Evolutionary conservation across 805 yeast genomes (phyloP).

Genomic region (Suhomyces kilbournensis): DNA sequence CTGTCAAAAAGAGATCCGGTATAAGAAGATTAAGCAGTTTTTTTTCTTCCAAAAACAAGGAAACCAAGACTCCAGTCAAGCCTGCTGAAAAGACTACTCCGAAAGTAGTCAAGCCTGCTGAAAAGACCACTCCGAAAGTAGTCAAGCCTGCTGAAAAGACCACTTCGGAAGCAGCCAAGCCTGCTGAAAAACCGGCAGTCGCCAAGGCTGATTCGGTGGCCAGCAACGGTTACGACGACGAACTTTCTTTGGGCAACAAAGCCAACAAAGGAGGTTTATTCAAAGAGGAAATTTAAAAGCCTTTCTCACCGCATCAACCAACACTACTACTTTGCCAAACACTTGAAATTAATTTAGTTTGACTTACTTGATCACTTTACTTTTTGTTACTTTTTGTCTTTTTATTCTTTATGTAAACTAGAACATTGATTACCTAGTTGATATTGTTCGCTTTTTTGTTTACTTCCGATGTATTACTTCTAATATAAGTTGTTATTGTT

Average conservation of each 20-base stretch:
- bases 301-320: background rate
- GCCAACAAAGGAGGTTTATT: constrained; percentile 36
- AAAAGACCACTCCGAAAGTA: no score
- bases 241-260: constrained; percentile 23
- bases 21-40: constrained; percentile 20
- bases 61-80: no score
- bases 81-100: constrained; percentile 6
- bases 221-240: constrained; percentile 24
- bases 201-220: constrained; percentile 5
- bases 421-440: background rate
- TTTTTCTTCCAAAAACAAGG: constrained; percentile 10
- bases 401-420: constrained; percentile 1
- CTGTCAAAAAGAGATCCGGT: constrained; percentile 10
- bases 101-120: constrained; percentile 3
- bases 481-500: constrained; percentile 1
- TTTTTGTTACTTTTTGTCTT: no score
- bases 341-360: no score
- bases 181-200: background rate
- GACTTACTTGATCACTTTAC: no score
- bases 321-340: background rate
- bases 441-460: background rate
- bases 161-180: constrained; percentile 4
- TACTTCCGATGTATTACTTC: constrained; percentile 4
- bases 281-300: constrained; percentile 37
- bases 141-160: constrained; percentile 4